phyloP scores from a whole-genome alignment of 306 rosid genomes.

The Lagenaria siceraria region DNA sequence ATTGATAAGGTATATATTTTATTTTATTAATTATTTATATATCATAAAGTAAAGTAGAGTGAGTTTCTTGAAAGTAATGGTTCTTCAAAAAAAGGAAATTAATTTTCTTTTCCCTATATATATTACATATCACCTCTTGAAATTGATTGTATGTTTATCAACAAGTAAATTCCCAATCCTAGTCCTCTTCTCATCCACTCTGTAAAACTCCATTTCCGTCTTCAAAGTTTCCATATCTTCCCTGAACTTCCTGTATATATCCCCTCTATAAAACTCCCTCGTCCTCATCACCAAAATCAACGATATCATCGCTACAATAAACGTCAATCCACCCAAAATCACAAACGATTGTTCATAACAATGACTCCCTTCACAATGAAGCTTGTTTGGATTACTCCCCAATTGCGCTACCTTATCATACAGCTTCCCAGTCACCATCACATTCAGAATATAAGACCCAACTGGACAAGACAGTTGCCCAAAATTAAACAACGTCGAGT shows the following conservation, averaged over 20 bases:
- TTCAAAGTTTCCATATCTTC: slow-evolving; percentile 1
- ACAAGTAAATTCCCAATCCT: not conserved
- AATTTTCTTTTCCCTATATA: too few species aligned
- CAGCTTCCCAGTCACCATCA: slow-evolving; percentile 4
- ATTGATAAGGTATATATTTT: too few species aligned
- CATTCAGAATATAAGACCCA: slow-evolving; percentile 10
- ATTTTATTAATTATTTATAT: too few species aligned
- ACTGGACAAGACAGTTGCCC: slow-evolving; percentile 5
- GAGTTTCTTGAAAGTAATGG: too few species aligned
- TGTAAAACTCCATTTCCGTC: not conserved
- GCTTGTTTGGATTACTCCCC: too few species aligned
- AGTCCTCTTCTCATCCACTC: not conserved
- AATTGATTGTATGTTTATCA: not conserved
- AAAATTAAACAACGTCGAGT: not conserved
- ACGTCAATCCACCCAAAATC: slow-evolving; percentile 2
- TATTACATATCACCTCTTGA: not conserved
- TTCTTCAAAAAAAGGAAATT: too few species aligned
- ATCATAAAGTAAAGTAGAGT: too few species aligned
- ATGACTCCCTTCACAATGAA: not conserved
- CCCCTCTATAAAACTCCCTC: slow-evolving; percentile 7
- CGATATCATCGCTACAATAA: not conserved
- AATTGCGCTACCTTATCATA: slow-evolving; percentile 2
- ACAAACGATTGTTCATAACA: slow-evolving; percentile 5
- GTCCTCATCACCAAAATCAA: slow-evolving; percentile 4
- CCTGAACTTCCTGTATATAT: slow-evolving; percentile 17